Base-by-base conservation (phyloP, 148 eudicot genomes). In the Rhododendron kiyosumense region DNA sequence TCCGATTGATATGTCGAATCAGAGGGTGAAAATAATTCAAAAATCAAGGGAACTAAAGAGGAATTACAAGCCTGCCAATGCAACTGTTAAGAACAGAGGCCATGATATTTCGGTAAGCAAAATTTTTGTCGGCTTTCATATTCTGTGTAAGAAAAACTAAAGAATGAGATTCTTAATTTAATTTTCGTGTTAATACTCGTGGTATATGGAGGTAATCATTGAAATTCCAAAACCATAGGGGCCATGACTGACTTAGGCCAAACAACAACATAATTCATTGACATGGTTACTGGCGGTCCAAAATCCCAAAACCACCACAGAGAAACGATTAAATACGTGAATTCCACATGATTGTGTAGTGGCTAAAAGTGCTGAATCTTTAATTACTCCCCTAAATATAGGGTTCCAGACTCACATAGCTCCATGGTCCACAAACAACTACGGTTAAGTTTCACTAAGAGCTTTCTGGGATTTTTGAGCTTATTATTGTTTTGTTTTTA, bases 81-180 rank as follows among this genome's bases (percentile, higher is more conserved):
- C 94, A 9, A 32, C 81, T 3, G 43, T 94, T 38, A 90, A 32
- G 73, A 95, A 93, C 69, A 87, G 94, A 85, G 98, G 94, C 74
- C 93, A 92, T 81, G 93, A 92, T 48, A 92, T 92, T 0, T 49
- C 87, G 76, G 93, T 92, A 85, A 81, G 78, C 20, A 41, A 10
- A 59, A 59, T 22, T 22, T 20, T 61, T 78, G 0, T 13, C 20
- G 13, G 36, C 32, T 71, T 3, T 30, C 38, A 54, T 17, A 54
- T 26, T 2, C 30, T 24, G 36, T 69, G 13, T 12, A 26, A 54
- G 22, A 63, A 22, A 63, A 63, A 22, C 2, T 20, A 54, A 54
- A 11, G 69, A 28, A 63, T 7, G 69, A 63, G 69, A 63, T 63
- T 63, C 26, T 41, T 41, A 41, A 41, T 24, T 1, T 24, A 63